phyloP scores from a whole-genome alignment of 2,329 filamentous ascomycete genomes.

The Paracorniculantispora psalliotae region DNA sequence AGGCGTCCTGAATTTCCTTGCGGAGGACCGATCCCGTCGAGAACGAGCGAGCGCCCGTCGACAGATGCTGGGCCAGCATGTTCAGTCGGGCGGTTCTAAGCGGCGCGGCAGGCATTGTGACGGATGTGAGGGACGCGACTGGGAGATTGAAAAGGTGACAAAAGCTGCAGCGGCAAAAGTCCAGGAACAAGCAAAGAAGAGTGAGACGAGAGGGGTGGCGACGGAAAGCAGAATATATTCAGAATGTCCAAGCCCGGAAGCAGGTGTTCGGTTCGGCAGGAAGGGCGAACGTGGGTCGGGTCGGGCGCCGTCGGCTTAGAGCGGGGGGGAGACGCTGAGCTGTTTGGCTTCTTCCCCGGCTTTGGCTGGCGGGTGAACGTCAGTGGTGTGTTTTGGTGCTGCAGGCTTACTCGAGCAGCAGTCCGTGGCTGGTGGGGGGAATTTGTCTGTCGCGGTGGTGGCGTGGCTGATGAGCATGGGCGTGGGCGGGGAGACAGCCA shows the following conservation, averaged over 20 bases:
- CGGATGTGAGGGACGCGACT: conserved; percentile 4
- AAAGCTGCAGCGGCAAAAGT: conserved; percentile 1
- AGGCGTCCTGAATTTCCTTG: conserved; percentile 80
- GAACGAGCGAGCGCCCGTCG: conserved; percentile 38
- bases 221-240: conserved; percentile 9
- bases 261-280: conserved; percentile 7
- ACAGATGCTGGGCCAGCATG: conserved; percentile 36
- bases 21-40: conserved; percentile 39
- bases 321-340: conserved; percentile 19
- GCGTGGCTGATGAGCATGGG: too few species aligned
- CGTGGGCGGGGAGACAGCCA: too few species aligned
- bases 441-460: not conserved
- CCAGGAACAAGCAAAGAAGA: conserved; percentile 9
- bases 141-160: not conserved
- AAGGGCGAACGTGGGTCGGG: conserved; percentile 11
- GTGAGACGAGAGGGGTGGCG: conserved; percentile 9
- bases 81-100: conserved; percentile 30
- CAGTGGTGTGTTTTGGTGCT: not conserved
- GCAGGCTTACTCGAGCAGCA: not conserved
- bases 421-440: not conserved
- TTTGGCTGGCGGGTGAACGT: not conserved
- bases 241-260: conserved; percentile 3
- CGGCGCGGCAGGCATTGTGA: conserved; percentile 28
- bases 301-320: conserved; percentile 37
- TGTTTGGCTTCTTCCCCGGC: conserved; percentile 2